phyloP scores from a whole-genome alignment of 495 filamentous ascomycete species.

The Choiromyces venosus region DNA sequence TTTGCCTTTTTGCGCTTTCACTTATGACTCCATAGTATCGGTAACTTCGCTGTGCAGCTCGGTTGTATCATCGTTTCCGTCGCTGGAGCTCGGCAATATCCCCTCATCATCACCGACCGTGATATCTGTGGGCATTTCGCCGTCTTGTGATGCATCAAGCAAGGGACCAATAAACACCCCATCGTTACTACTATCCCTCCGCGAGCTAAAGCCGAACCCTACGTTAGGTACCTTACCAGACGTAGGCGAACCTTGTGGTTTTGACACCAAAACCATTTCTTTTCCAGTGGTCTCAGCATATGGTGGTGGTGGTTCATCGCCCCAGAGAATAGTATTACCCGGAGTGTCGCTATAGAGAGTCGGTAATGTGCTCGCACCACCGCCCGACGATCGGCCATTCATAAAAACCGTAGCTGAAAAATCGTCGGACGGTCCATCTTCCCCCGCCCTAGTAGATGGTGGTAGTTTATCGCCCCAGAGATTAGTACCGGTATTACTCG shows the following conservation, averaged over 20 bases:
- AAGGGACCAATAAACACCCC: not conserved
- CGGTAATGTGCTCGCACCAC: constrained; percentile 31
- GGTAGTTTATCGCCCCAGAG: constrained; percentile 21
- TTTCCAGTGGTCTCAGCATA: not conserved
- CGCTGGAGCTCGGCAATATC: not conserved
- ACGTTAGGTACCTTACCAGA: not conserved
- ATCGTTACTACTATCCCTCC: not conserved
- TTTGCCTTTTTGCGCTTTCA: not conserved
- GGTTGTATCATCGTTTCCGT: not conserved
- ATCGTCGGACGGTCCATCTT: constrained; percentile 35
- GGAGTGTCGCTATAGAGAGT: constrained; percentile 22
- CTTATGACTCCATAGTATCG: not conserved
- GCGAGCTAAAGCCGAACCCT: not conserved
- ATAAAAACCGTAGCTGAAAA: constrained; percentile 19
- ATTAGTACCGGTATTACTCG: constrained; percentile 21
- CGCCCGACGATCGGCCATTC: constrained; percentile 35
- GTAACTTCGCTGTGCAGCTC: not conserved
- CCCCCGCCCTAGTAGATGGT: constrained; percentile 32
- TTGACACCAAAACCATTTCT: not conserved
- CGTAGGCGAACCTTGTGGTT: not conserved
- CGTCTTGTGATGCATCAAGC: not conserved
- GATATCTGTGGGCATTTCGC: not conserved
- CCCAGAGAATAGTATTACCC: constrained; percentile 29
- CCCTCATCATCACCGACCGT: not conserved
- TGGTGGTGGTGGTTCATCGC: not conserved